These are phyloP conservation scores for Penicillium taxi DNA, from an alignment of 495 filamentous ascomycete genomes.

Conservation along the genomic window DNA sequence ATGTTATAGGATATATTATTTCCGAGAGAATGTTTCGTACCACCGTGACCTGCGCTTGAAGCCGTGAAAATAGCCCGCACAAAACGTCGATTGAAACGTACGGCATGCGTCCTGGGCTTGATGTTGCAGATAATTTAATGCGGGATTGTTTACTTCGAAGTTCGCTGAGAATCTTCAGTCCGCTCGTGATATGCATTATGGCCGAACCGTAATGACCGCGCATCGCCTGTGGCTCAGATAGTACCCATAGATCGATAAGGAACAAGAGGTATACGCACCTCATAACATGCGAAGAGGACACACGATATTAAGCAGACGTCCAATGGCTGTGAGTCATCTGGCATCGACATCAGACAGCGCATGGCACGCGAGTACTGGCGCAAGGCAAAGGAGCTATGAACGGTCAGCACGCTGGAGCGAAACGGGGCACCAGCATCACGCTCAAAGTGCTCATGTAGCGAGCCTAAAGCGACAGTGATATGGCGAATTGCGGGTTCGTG, in stretches of 20 bases:
- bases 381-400: neutral
- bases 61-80: conserved; percentile 11
- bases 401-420: neutral
- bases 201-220: conserved; percentile 27
- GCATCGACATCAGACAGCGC: conserved; percentile 4
- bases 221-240: conserved; percentile 15
- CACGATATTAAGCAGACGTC: conserved; percentile 47
- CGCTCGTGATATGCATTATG: conserved; percentile 25
- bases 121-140: neutral
- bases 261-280: conserved; percentile 9
- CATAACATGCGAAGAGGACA: conserved; percentile 16
- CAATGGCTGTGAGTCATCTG: conserved; percentile 6
- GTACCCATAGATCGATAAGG: neutral
- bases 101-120: conserved; percentile 6
- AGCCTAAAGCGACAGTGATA: conserved; percentile 54
- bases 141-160: conserved; percentile 2
- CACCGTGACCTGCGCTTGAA: conserved; percentile 11
- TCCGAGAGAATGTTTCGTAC: neutral
- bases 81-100: conserved; percentile 8
- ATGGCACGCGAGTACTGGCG: conserved; percentile 4
- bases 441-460: conserved; percentile 55
- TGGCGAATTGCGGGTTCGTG: conserved; percentile 54
- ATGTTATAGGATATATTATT: neutral
- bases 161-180: conserved; percentile 24
- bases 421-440: conserved; percentile 31